Conservation (phyloP, 2,329 filamentous ascomycete genomes). For the Ceratocystis cubensis region DNA sequence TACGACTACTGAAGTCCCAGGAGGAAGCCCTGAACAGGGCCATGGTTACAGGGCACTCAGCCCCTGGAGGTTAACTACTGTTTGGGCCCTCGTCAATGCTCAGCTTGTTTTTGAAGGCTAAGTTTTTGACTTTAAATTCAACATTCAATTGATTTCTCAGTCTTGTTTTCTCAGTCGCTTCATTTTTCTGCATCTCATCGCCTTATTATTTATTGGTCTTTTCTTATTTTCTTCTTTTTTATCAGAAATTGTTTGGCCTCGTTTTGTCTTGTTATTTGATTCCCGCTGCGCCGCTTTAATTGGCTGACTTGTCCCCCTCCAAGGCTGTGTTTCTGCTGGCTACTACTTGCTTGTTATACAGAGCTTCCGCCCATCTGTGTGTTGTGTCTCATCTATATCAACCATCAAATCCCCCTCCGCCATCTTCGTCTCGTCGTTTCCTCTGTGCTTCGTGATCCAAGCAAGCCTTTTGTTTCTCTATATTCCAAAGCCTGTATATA, state of each 20-base stretch:
- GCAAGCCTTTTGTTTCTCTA: background rate
- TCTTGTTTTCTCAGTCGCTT: no score
- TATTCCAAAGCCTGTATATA: no score
- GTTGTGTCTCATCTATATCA: background rate
- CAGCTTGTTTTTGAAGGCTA: background rate
- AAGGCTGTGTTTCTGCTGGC: background rate
- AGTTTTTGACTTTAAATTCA: no score
- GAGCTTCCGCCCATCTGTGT: background rate
- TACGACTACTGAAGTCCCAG: background rate
- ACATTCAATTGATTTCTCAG: no score
- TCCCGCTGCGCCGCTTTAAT: background rate
- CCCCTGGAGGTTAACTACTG: background rate
- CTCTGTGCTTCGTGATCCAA: background rate
- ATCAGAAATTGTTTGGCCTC: background rate
- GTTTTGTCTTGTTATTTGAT: background rate
- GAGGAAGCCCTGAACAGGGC: background rate
- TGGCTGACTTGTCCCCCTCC: background rate
- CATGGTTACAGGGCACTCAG: background rate
- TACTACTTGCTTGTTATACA: background rate
- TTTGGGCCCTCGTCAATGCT: background rate
- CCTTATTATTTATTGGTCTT: background rate
- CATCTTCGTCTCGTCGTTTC: background rate
- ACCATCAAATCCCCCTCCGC: background rate
- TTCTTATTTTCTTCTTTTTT: background rate
- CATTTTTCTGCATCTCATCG: background rate